phyloP scores from a whole-genome alignment of 2,329 filamentous ascomycete genomes.

The Phyllosticta ampelicida region DNA sequence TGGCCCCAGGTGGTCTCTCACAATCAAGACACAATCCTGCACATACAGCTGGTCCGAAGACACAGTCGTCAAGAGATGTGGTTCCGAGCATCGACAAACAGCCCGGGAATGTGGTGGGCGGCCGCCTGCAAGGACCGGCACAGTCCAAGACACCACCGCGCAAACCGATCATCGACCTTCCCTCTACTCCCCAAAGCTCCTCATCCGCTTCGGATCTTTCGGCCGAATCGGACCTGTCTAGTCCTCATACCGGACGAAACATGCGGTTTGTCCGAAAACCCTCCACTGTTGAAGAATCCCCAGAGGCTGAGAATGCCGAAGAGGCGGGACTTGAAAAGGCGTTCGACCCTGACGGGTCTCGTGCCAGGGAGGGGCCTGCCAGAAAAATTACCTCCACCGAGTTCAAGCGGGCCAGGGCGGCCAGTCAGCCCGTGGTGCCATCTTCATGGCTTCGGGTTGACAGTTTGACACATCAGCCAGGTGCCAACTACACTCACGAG shows the following conservation, averaged over 20 bases:
- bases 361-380: not conserved
- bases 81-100: slow-evolving; percentile 17
- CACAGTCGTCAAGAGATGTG: slow-evolving; percentile 18
- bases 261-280: slow-evolving; percentile 26
- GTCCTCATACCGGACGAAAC: not conserved
- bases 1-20: slow-evolving; percentile 17
- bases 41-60: slow-evolving; percentile 31
- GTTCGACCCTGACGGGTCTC: not conserved
- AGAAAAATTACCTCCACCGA: not conserved
- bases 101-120: slow-evolving; percentile 21
- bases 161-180: not conserved
- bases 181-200: slow-evolving; percentile 7
- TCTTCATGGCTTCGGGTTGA: slow-evolving; percentile 16
- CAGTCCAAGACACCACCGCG: slow-evolving; percentile 25
- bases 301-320: slow-evolving; percentile 31
- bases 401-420: not conserved
- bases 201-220: not conserved
- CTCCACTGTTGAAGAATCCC: slow-evolving; percentile 38
- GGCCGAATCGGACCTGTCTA: not conserved
- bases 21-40: slow-evolving; percentile 27
- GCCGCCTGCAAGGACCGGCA: slow-evolving; percentile 37
- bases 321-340: not conserved
- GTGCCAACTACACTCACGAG: slow-evolving; percentile 9
- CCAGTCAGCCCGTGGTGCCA: not conserved
- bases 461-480: slow-evolving; percentile 1